Conservation (phyloP, 2,329 filamentous ascomycete species). For the Cladobotryum protrusum region DNA sequence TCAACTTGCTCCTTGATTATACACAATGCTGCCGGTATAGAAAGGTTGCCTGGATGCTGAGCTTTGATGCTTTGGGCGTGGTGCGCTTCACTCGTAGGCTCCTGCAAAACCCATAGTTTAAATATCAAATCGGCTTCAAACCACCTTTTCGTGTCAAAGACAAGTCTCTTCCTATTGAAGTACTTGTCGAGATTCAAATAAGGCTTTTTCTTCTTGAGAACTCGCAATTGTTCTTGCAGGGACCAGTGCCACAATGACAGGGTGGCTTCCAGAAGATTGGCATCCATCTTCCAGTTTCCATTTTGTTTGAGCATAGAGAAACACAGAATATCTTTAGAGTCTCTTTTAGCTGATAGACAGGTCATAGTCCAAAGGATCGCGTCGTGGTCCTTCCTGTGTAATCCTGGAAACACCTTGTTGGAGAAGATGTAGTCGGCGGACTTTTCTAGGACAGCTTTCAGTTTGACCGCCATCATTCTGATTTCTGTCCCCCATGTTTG, state of each 20-base stretch:
- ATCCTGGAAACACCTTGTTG: neutral
- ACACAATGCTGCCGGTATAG: neutral
- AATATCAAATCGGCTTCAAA: neutral
- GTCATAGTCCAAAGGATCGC: neutral
- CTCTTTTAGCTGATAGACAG: neutral
- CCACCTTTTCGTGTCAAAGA: neutral
- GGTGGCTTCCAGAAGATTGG: neutral
- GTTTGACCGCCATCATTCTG: neutral
- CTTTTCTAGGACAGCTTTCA: neutral
- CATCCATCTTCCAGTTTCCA: neutral
- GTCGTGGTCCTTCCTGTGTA: neutral
- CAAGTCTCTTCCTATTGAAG: neutral
- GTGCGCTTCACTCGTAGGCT: neutral
- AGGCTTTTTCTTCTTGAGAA: too few species aligned
- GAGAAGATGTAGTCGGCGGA: neutral
- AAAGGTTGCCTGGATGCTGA: neutral
- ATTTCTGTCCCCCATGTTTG: neutral
- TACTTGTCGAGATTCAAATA: neutral
- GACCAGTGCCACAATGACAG: neutral
- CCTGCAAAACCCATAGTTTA: neutral
- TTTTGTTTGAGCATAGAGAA: neutral
- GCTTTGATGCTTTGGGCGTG: neutral
- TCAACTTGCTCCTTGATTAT: neutral
- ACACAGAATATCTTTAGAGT: neutral
- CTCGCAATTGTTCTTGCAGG: neutral